Base-by-base conservation (phyloP, 495 filamentous ascomycete species). In the Talaromyces liani region DNA sequence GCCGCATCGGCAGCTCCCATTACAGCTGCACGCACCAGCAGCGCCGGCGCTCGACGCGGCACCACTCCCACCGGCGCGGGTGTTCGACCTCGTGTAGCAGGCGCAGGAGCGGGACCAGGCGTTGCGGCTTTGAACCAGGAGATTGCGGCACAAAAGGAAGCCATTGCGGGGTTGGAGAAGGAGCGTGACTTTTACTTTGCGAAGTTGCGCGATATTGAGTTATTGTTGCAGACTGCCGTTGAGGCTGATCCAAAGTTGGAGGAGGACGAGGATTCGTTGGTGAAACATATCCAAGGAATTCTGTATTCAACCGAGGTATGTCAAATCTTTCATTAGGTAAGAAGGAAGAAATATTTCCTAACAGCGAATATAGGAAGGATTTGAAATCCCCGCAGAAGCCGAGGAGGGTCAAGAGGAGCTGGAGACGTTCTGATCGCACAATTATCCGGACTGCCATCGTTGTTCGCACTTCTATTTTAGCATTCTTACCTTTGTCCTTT, bases 111-210 rank as follows among this genome's bases (percentile, higher is more conserved):
- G 61, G 84, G 84, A 29, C 82, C 82, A 39, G 77, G 79, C 0
- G 85, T 79, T 34, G 83, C 79, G 27, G 81, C 88, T 8, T 78
- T 98, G 64, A 80, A 87, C 69, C 84, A 90, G 70, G 93, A 97
- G 82, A 92, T 91, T 72, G 79, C 80, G 47, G 87, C 87, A 36
- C 79, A 97, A 65, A 95, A 93, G 82, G 89, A 93, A 75, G 91
- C 85, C 0, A 90, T 95, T 24, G 79, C 82, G n/a, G 91, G 91
- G 4, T 80, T 96, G 55, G 91, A 96, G 80, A 89, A 91, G 71
- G 94, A 98, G 80, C 81, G 94, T 59, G 94, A 98, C 75, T 98
- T 98, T 76, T 98, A 98, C 81, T 98, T 98, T 74, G 92, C 90
- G 81, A 98, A 98, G 79, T 78, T 98, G 63, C 86, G 94, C 60